phyloP scores from a whole-genome alignment of 768 basidiomycete species.

The Scleroderma bovista region DNA sequence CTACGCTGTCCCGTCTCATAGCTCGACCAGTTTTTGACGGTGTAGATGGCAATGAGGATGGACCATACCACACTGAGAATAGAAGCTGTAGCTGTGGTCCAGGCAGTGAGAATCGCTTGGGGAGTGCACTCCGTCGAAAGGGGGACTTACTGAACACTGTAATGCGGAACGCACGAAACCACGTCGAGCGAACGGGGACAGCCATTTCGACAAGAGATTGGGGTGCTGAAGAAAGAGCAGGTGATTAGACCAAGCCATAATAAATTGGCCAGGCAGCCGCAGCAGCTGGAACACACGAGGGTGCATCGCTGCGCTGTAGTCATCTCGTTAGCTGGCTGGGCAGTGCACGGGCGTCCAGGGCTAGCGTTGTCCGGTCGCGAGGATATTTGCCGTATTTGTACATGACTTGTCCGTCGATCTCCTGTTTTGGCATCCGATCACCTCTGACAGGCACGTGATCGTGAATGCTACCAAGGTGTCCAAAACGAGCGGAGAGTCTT shows the following conservation, averaged over 20 bases:
- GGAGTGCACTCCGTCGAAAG: background rate
- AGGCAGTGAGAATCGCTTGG: background rate
- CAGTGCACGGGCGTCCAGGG: background rate
- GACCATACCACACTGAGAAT: constrained; percentile 30
- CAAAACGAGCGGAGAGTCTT: background rate
- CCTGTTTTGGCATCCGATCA: background rate
- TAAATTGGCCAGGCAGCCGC: background rate
- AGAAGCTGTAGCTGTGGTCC: constrained; percentile 26
- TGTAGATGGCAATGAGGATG: constrained; percentile 30
- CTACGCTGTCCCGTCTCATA: constrained; percentile 32
- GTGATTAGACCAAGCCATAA: constrained; percentile 1
- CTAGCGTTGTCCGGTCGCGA: background rate
- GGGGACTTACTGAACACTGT: constrained; percentile 30
- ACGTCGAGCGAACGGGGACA: constrained; percentile 15
- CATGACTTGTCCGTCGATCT: background rate
- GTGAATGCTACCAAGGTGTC: constrained; percentile 11
- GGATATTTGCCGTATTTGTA: no score
- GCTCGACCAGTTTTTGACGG: constrained; percentile 31
- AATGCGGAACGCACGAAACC: constrained; percentile 31
- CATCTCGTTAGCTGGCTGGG: no score
- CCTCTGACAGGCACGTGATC: constrained; percentile 14
- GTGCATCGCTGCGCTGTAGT: no score
- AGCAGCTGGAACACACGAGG: no score
- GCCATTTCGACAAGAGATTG: constrained; percentile 2
- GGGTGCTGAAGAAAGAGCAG: constrained; percentile 9